Conservation (phyloP, 208 protist species). For the Zelonia costaricensis region DNA sequence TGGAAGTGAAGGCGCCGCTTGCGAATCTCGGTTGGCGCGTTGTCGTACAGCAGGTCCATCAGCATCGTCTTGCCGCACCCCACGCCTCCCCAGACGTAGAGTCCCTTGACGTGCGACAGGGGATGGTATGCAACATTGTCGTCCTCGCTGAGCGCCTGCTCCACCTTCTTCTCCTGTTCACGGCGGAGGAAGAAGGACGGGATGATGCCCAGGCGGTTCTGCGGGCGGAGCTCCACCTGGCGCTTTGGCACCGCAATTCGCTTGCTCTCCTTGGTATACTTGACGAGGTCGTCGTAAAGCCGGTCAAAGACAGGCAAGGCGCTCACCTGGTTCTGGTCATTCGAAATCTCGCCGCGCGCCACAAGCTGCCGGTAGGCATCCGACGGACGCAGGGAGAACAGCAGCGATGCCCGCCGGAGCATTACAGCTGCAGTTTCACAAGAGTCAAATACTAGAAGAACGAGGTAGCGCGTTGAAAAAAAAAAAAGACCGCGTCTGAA, state of each 20-base stretch:
- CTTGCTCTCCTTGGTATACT: conserved; percentile 49
- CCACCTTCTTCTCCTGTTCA: conserved; percentile 76
- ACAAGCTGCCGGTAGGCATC: conserved; percentile 66
- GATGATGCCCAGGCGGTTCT: conserved; percentile 81
- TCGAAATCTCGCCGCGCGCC: conserved; percentile 36
- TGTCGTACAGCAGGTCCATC: conserved; percentile 96
- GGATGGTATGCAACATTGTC: conserved; percentile 62
- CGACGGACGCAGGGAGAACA: conserved; percentile 44
- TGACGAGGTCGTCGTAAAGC: conserved; percentile 70
- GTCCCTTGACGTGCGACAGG: conserved; percentile 82
- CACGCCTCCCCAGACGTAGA: conserved; percentile 96
- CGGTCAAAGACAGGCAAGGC: conserved; percentile 82
- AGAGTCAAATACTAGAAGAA: no score
- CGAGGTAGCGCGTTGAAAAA: conserved; percentile 1
- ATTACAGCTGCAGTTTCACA: no score
- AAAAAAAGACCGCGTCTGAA: conserved; percentile 6
- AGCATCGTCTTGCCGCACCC: conserved; percentile 97
- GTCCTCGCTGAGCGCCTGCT: conserved; percentile 40
- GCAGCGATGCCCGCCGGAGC: conserved; percentile 44
- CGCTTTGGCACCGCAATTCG: conserved; percentile 40
- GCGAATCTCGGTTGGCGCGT: conserved; percentile 63
- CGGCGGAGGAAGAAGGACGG: conserved; percentile 77
- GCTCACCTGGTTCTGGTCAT: conserved; percentile 62
- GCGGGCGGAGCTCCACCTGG: conserved; percentile 71
- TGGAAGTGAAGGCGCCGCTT: conserved; percentile 96